Evolutionary conservation across 78 protist genomes (phyloP).

Genomic region (Guillardia theta): DNA sequence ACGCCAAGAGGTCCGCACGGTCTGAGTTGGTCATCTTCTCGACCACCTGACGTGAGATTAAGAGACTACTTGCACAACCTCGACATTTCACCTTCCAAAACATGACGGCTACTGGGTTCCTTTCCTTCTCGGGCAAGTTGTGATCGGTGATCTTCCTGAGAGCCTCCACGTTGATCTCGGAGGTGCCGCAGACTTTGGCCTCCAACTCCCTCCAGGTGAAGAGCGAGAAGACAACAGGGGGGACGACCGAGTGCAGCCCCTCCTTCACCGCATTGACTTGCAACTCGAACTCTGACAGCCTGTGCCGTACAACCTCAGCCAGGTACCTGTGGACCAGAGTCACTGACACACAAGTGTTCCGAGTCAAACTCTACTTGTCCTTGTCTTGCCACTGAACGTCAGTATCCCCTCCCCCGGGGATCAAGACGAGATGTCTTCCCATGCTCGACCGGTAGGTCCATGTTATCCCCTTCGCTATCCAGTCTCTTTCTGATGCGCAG

Average conservation of each 20-base stretch:
- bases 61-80: no score
- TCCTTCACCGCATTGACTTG: slow-evolving; percentile 36
- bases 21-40: not conserved
- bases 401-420: no score
- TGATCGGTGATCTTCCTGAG: not conserved
- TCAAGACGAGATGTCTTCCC: no score
- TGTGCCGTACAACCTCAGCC: not conserved
- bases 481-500: no score
- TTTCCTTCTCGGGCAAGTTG: not conserved
- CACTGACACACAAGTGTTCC: no score
- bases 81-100: no score
- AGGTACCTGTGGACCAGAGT: no score
- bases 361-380: no score
- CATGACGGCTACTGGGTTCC: slow-evolving; percentile 22
- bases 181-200: not conserved
- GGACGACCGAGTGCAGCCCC: not conserved
- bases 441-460: no score
- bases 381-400: no score
- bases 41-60: no score
- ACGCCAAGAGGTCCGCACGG: not conserved
- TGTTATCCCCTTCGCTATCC: no score
- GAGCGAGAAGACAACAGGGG: not conserved
- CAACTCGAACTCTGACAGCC: slow-evolving; percentile 24
- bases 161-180: not conserved
- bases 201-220: slow-evolving; percentile 10